A percentile compares a stretch with the other conserved stretches of the same genome.
Conservation (phyloP, 805 yeast genomes). For the Metschnikowia cubensis region DNA sequence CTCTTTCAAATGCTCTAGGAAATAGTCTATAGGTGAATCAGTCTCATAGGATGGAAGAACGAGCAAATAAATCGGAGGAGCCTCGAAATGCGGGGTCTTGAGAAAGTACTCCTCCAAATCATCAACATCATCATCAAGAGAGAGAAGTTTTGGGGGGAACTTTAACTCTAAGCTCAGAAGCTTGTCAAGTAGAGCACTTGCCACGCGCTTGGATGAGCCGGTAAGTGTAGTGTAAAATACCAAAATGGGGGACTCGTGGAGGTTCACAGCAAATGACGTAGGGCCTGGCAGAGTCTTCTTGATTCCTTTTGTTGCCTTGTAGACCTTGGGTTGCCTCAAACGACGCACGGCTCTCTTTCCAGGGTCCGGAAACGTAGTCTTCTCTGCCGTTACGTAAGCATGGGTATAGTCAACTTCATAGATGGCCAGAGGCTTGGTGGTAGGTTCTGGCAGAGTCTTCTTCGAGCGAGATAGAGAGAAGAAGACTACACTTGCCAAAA, state of each 20-base stretch:
- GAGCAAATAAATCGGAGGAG: slow-evolving; percentile 57
- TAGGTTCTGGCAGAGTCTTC: background rate
- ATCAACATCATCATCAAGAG: slow-evolving; percentile 75
- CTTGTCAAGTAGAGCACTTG: slow-evolving; percentile 44
- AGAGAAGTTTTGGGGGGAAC: slow-evolving; percentile 50
- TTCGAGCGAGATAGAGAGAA: slow-evolving; percentile 2
- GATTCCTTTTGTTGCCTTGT: slow-evolving; percentile 35
- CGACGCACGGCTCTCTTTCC: slow-evolving; percentile 15
- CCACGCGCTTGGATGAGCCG: slow-evolving; percentile 74
- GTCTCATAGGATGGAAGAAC: slow-evolving; percentile 89
- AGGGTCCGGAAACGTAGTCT: slow-evolving; percentile 16
- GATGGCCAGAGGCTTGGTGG: slow-evolving; percentile 28
- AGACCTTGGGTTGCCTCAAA: slow-evolving; percentile 36
- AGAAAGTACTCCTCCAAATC: slow-evolving; percentile 82
- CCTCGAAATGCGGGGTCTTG: slow-evolving; percentile 45
- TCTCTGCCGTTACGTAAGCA: slow-evolving; percentile 23
- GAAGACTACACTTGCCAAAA: slow-evolving; percentile 20
- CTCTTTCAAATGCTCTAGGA: slow-evolving; percentile 73
- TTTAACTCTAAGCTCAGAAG: slow-evolving; percentile 27
- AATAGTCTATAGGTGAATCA: slow-evolving; percentile 87
- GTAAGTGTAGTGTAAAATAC: slow-evolving; percentile 84
- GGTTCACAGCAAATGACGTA: slow-evolving; percentile 26
- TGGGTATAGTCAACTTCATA: slow-evolving; percentile 43
- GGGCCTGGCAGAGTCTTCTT: slow-evolving; percentile 37
- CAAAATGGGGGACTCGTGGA: slow-evolving; percentile 53